Base-by-base conservation (phyloP, 441 rosid genomes). In the Omphalea diandra region DNA sequence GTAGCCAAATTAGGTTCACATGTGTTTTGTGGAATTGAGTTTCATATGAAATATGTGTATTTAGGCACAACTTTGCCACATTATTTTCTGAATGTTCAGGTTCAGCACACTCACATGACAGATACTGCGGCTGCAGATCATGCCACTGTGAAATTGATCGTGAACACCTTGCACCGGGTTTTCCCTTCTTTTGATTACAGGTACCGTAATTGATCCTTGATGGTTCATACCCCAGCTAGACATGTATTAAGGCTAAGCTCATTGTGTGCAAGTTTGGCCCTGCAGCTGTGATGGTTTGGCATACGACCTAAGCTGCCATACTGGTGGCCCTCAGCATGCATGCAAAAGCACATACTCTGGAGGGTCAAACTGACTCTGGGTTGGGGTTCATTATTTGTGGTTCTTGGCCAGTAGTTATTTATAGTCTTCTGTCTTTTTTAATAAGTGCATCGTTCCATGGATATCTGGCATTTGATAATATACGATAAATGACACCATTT, bases 101-200 rank as follows among this genome's bases (percentile, higher is more conserved):
- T 94, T 66, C 98, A 88, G 79, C 97, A 90, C 84, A 83, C 88
- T 69, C 92, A 93, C 74, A 84, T 95, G 95, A 95, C 95, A 7
- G 96, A 90, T 85, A 90, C 85, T 67, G 97, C 97, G 0, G 91
- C 90, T 79, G 93, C 93, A 52, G 98, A 95, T 86, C 88, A 86
- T 72, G 96, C 99, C 18, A 86, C 84, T 57, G 95, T 90, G 67
- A 93, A 81, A 67, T 69, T 89, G 54, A 75, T 95, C 38, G 98
- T 95, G 80, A 90, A 90, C 67, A 79, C 96, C 63, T 79, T 95
- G 67, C 93, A 90, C 76, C 43, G 84, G 80, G 20, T 93, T 62
- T 95, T 92, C 75, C 98, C 96, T 67, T 87, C 90, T 56, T 92
- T 95, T 82, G 96, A 93, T 82, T 95, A 92, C 76, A 92, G 99